phyloP scores from a whole-genome alignment of 805 yeast genomes.

The Ogataea dorogensis region DNA sequence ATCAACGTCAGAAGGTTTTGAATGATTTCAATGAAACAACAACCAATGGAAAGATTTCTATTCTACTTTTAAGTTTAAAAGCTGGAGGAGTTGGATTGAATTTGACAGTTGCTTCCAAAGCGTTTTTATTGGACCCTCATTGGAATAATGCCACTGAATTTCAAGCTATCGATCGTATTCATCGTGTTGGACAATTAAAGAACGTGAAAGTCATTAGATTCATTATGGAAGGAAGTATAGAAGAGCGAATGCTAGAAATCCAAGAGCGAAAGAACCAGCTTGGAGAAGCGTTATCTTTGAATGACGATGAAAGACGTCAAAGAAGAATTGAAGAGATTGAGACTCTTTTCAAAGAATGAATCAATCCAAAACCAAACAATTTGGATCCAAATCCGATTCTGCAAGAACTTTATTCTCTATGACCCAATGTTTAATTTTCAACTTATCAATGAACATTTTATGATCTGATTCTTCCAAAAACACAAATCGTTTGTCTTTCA shows the following conservation, averaged over 20 bases:
- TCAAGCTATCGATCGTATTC: conserved; percentile 89
- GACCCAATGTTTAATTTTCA: conserved; percentile 30
- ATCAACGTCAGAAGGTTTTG: conserved; percentile 61
- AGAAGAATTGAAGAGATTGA: conserved; percentile 72
- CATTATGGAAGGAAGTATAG: conserved; percentile 79
- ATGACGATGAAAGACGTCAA: conserved; percentile 70
- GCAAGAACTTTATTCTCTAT: conserved; percentile 23
- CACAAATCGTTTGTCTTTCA: conserved; percentile 18
- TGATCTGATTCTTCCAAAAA: conserved; percentile 27
- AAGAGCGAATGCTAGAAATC: conserved; percentile 81
- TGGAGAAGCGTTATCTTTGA: conserved; percentile 76
- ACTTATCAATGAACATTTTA: conserved; percentile 25
- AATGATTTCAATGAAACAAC: conserved; percentile 44
- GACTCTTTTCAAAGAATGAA: conserved; percentile 52
- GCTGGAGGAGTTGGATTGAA: conserved; percentile 96
- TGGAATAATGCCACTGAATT: conserved; percentile 93
- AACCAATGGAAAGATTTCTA: conserved; percentile 32
- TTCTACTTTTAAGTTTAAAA: conserved; percentile 72
- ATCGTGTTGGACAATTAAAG: conserved; percentile 80
- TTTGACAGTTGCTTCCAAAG: conserved; percentile 78
- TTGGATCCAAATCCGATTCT: conserved; percentile 17
- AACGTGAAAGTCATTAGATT: conserved; percentile 76
- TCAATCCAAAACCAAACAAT: conserved; percentile 29
- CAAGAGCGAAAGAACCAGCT: conserved; percentile 81
- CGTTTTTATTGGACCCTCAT: conserved; percentile 95